Base-by-base conservation (phyloP, 768 basidiomycete genomes). In the Tylopilus subfusipes region DNA sequence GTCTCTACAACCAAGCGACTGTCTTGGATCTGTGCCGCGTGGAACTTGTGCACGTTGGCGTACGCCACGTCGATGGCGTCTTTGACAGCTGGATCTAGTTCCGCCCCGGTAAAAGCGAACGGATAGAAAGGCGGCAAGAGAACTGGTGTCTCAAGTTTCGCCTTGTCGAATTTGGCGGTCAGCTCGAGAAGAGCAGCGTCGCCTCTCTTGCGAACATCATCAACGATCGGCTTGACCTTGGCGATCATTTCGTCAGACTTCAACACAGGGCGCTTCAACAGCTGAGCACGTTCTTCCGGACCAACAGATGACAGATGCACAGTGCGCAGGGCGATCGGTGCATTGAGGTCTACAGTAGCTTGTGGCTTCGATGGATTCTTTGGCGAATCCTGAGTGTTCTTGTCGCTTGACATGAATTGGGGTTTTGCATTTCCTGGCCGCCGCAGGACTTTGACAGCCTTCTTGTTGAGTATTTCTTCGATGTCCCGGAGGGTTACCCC, bases 161-260 rank as follows among this genome's bases (percentile, higher is more conserved):
- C 92, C 63, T 86, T 86, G 75, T 99, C 97, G 66, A 97, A 96
- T 71, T 94, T 95, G 71, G 90, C 87, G 33, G 96, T 94, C 65
- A 96, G 78, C 57, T 90, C 88, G 42, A 90, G 79, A 25, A 99
- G 82, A 19, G 93, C 97, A 0, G 76, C 75, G 68, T 99, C 97
- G 40, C 97, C 96, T 22, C 85, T 82, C 30, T 70, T 69, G 57
- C 94, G 86, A 50, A 99, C 93, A 44, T 86, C 78, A 54, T 91
- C 84, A 54, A 98, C 91, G 65, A 99, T 98, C 31, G 97, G 97
- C 67, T 85, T 86, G 62, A 98, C 97, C 70, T 91, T 93, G 50
- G 78, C 76, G 53, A 98, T 92, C 68, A 73, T 71, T 47, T 73
- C 71, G 47, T 75, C 68, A 3, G 79, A 82, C 65, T 84, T 90